Evolutionary conservation across 1,284 basidiomycete species (phyloP).

Genomic region (Kwoniella shivajii): DNA sequence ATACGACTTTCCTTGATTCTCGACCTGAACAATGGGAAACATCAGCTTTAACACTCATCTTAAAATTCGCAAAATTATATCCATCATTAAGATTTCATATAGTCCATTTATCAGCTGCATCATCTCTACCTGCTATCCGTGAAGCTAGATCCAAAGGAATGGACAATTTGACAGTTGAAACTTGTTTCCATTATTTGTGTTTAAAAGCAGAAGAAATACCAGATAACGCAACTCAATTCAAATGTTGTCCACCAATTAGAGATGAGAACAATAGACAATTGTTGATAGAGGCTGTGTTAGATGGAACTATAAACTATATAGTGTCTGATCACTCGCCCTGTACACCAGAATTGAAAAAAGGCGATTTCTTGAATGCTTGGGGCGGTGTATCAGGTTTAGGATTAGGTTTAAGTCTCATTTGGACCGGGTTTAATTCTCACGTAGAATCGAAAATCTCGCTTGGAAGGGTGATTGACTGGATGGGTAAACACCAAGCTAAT

Average conservation of each 20-base stretch:
- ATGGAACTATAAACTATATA: slow-evolving; percentile 82
- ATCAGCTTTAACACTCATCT: slow-evolving; percentile 74
- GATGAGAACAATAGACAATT: slow-evolving; percentile 67
- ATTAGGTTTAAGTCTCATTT: slow-evolving; percentile 78
- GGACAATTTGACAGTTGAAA: slow-evolving; percentile 77
- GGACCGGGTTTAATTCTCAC: slow-evolving; percentile 82
- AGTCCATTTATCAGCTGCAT: slow-evolving; percentile 84
- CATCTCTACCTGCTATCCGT: slow-evolving; percentile 73
- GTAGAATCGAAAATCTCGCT: slow-evolving; percentile 58
- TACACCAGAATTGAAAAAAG: slow-evolving; percentile 73
- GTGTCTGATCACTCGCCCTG: slow-evolving; percentile 95
- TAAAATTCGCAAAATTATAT: slow-evolving; percentile 63
- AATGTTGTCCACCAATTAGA: slow-evolving; percentile 93
- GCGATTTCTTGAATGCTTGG: slow-evolving; percentile 87
- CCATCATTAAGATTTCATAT: slow-evolving; percentile 81
- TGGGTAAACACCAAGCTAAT: slow-evolving; percentile 67
- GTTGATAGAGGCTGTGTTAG: slow-evolving; percentile 76
- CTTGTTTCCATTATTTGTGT: slow-evolving; percentile 90
- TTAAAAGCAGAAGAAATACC: slow-evolving; percentile 58
- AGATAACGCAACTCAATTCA: slow-evolving; percentile 59
- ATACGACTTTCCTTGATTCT: slow-evolving; percentile 79
- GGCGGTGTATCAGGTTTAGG: slow-evolving; percentile 88
- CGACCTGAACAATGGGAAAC: slow-evolving; percentile 76
- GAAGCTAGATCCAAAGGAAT: slow-evolving; percentile 61
- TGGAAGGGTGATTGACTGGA: slow-evolving; percentile 71